Conservation (phyloP, 345 rosid species). For the Eucalyptus lansdowneana region DNA sequence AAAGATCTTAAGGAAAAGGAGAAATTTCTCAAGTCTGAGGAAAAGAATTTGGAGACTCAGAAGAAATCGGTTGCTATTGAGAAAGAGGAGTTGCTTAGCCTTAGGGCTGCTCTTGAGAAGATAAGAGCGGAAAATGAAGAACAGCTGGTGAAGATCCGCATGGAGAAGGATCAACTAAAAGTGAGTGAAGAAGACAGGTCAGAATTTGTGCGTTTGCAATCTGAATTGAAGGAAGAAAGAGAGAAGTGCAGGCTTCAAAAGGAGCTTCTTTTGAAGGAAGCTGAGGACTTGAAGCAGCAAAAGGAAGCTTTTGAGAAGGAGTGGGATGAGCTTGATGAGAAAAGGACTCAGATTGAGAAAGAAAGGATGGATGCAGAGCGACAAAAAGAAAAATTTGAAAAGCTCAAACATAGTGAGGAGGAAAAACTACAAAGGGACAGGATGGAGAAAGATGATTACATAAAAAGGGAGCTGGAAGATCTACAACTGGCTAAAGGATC, state of each 20-base stretch:
- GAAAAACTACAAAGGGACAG: constrained; percentile 57
- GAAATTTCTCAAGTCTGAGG: constrained; percentile 49
- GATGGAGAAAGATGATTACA: constrained; percentile 29
- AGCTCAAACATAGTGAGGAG: constrained; percentile 46
- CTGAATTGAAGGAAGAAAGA: constrained; percentile 67
- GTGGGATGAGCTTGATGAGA: constrained; percentile 90
- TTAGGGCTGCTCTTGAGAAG: constrained; percentile 63
- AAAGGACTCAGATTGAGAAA: constrained; percentile 44
- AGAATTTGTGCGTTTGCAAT: constrained; percentile 56
- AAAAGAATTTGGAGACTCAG: constrained; percentile 52
- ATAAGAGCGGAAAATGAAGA: constrained; percentile 49
- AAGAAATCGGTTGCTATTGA: constrained; percentile 35
- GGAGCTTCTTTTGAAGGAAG: constrained; percentile 71
- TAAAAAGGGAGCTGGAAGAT: constrained; percentile 55
- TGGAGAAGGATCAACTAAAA: constrained; percentile 47
- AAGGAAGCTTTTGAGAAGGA: constrained; percentile 87
- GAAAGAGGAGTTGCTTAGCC: constrained; percentile 36
- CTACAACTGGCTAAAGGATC: constrained; percentile 63
- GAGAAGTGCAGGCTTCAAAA: constrained; percentile 66
- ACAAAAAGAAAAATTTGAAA: constrained; percentile 54
- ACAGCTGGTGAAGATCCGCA: constrained; percentile 37
- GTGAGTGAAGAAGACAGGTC: constrained; percentile 78
- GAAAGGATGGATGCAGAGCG: constrained; percentile 35
- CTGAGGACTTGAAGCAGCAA: constrained; percentile 75
- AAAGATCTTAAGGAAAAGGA: constrained; percentile 62